Base-by-base conservation (phyloP, 805 yeast species). In the Candida takata region DNA sequence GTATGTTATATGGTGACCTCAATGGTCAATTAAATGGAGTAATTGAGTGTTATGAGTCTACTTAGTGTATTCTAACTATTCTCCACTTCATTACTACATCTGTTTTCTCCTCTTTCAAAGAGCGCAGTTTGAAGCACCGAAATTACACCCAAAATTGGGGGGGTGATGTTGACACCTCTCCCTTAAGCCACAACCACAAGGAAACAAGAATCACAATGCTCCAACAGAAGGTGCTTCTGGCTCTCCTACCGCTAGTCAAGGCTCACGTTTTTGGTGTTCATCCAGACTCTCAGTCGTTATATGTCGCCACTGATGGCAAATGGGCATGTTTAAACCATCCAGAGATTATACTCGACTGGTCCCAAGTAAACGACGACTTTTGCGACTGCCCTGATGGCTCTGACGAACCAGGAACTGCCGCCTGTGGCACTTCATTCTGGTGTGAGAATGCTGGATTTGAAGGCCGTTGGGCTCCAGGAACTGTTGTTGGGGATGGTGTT, bases 301-400 rank as follows among this genome's bases (percentile, higher is more conserved):
- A 84, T 50, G 47, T 52, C 1, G 70, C 69, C 35, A 41, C 53
- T 2, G 56, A 70, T 6, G 74, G 75, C 2, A 57, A 65, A 33
- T 90, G 92, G 85, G 58, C 64, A 6, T 90, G 97, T 62, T 56
- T 90, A 25, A 49, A 60, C 23, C 70, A 83, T 50, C 80, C 92
- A 0, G 70, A 74, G n/a, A 73, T 86, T 5, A 65, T 64, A 15
- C 59, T 90, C 14, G 65, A 78, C 27, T 64, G 65, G 34, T 63
- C 63, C 25, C 83, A 78, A 51, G 70, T 90, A 48, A 90, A 90
- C 55, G 97, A 92, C 57, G 82, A 87, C 48, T 80, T 70, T 52
- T 90, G 97, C 60, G 97, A 92, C 52, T 90, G 97, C 62, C 97
- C 97, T 0, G 98, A 92, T 61, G 97, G 97, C 0, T 77, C 88